Evolutionary conservation across 2,329 filamentous ascomycete species (phyloP), one percentile per base, ranked within the genome.

Genomic region (Penicillium sp.): DNA sequence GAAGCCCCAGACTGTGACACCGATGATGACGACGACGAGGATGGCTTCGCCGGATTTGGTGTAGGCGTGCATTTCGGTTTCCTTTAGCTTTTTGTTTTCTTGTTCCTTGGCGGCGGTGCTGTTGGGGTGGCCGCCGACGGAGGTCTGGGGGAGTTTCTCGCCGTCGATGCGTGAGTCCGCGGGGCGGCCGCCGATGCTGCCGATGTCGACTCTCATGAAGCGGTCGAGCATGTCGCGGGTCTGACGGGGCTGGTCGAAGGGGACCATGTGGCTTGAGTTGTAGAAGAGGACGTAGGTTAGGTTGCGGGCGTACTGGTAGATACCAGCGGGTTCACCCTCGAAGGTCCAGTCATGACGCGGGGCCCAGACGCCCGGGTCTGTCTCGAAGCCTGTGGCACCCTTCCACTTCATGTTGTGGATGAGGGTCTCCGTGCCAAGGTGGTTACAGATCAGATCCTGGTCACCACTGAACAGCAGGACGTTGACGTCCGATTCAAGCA

Each of bases 191-290:
- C 94, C 94, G 67, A 97, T 96, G 72, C 86, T 90, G 70, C 87
- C 90, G 68, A 98, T 96, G 74, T 98, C 93, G 44, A 99, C 92
- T 53, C 88, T 87, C 85, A 98, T 92, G 80, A 99, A 97, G 44
- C 95, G 91, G 78, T 99, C 94, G 17, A 99, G 88, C 95, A 99
- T 99, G 76, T 98, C 95, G 64, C 94, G 88, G 22, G 89, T 91
- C 63, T 93, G 89, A 53, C 92, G 88, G 1, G 94, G 89, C 70
- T 91, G 91, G 78, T 99, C 94, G 73, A 95, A 98, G 0, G 95
- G 96, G 1, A 99, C 95, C 95, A 99, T 99, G 78, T 99, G 95
- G 54, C 91, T 96, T 17, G 92, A 89, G 77, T 99, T 96, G 82
- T 96, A 92, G 80, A 98, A 97, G 44, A 96, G 84, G 35, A 99